These are phyloP conservation scores for Apophysomyces variabilis DNA, from an alignment of 371 early-diverging fungal genomes.

Conservation along the genomic window DNA sequence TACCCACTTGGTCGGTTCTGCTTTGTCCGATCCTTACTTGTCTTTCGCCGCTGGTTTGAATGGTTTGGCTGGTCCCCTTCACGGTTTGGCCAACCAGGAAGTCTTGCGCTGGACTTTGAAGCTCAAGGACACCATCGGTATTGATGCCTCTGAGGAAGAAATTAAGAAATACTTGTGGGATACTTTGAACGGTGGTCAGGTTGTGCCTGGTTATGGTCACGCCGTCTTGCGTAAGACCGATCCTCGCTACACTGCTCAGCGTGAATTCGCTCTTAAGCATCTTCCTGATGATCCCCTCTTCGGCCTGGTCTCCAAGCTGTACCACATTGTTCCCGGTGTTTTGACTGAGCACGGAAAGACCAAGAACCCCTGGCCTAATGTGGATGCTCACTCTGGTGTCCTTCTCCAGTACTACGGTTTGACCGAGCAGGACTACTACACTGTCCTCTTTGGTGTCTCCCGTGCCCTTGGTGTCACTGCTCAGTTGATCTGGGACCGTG, in stretches of 20 bases:
- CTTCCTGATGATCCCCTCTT: slow-evolving; percentile 96
- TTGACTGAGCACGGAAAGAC: slow-evolving; percentile 99
- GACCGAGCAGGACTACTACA: slow-evolving; percentile 98
- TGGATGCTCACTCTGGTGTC: slow-evolving; percentile 98
- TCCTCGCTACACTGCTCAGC: slow-evolving; percentile 98
- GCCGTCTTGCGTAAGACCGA: slow-evolving; percentile 97
- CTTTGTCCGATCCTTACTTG: slow-evolving; percentile 98
- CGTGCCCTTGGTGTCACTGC: slow-evolving; percentile 95
- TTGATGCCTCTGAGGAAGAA: slow-evolving; percentile 87
- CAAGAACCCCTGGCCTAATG: slow-evolving; percentile 99
- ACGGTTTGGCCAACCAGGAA: slow-evolving; percentile 99
- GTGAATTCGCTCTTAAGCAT: slow-evolving; percentile 98
- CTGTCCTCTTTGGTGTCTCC: slow-evolving; percentile 98
- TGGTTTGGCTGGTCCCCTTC: slow-evolving; percentile 98
- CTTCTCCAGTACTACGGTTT: slow-evolving; percentile 96
- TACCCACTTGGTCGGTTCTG: slow-evolving; percentile 95
- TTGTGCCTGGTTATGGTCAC: slow-evolving; percentile 98
- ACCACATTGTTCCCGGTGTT: slow-evolving; percentile 96
- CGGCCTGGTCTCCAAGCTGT: slow-evolving; percentile 94
- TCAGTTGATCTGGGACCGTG: slow-evolving; percentile 97
- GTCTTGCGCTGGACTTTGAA: slow-evolving; percentile 97
- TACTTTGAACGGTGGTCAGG: slow-evolving; percentile 94
- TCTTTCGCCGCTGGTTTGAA: slow-evolving; percentile 97
- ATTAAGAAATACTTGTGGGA: slow-evolving; percentile 97
- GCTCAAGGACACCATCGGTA: slow-evolving; percentile 88